Base-by-base conservation (phyloP, 2,329 filamentous ascomycete species). In the Fulvia fulva region DNA sequence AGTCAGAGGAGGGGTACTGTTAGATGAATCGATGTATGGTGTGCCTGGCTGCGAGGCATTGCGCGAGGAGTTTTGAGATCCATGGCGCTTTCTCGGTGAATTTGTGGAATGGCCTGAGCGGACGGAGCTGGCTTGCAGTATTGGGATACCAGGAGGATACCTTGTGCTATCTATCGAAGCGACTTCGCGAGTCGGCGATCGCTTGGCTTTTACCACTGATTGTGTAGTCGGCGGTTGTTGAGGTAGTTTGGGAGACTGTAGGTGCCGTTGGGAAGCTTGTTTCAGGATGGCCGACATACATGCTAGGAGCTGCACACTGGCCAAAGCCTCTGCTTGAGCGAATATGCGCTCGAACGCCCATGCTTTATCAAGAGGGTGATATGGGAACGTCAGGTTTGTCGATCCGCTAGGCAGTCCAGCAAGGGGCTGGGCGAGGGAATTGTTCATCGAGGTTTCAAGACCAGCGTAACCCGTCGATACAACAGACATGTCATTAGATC, bases 281-380 rank as follows among this genome's bases (percentile, higher is more conserved):
- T 78, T 73, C 55, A 87, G 78, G 32, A 87, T 77, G 62, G 83
- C 85, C 3, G 84, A 83, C 37, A 87, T 71, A 80, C 85, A 84
- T n/a, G 83, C 85, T 32, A 87, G 76, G 81, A 86, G 85, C 67
- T 87, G 84, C 1, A 84, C 75, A 68, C 87, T 83, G n/a, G 81
- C 84, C 34, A 80, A 75, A 8, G 71, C 73, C 66, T 87, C 84
- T 59, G 84, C 87, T 69, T 86, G 78, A 9, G 81, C 75, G 57
- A 87, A 83, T 52, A 87, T 73, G 16, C 79, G 75, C 16, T 81
- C 78, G 34, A 86, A 77, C 21, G 87, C 74, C 80, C 82, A 86
- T 22, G 74, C 73, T 43, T 74, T 73, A 16, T 80, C 83, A 51
- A 86, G 75, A 5, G 82, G 77, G 73, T 85, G 81, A 56, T 80